Evolutionary conservation across 1,284 basidiomycete species (phyloP).

Genomic region (Puccinia triticina): DNA sequence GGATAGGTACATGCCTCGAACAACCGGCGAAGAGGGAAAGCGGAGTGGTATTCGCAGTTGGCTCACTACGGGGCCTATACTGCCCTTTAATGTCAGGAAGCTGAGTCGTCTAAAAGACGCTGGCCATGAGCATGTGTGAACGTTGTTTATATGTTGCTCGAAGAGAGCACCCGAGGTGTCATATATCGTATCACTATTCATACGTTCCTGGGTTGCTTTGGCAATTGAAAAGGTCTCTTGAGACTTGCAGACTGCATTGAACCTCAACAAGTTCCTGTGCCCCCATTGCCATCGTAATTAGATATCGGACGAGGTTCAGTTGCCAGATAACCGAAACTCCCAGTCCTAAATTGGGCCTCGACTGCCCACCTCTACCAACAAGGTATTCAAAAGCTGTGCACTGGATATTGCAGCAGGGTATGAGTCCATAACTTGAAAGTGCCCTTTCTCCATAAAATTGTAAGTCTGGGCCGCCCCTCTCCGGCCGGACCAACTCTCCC

Average conservation of each 20-base stretch:
- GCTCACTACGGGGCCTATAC: background rate
- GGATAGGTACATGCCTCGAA: background rate
- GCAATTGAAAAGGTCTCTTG: background rate
- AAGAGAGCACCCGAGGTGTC: slow-evolving; percentile 1
- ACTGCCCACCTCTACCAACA: slow-evolving; percentile 5
- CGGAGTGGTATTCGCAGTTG: background rate
- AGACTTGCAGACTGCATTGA: background rate
- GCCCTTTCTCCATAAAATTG: background rate
- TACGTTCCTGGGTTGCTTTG: background rate
- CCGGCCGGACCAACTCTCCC: background rate
- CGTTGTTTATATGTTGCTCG: background rate
- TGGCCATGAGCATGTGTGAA: background rate
- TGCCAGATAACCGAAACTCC: background rate
- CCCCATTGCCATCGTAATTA: background rate
- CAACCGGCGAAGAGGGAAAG: background rate
- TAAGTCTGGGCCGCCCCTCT: background rate
- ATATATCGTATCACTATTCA: background rate
- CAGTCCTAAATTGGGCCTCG: background rate
- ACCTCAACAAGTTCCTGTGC: background rate
- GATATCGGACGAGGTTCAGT: slow-evolving; percentile 1
- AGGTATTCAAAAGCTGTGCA: background rate
- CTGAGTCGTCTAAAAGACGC: background rate
- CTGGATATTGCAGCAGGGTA: too few species aligned
- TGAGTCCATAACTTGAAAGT: background rate
- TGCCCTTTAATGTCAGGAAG: background rate